Evolutionary conservation across 805 yeast species (phyloP), one percentile per base, ranked within the genome.

Genomic region (Yarrowia hollandica): DNA sequence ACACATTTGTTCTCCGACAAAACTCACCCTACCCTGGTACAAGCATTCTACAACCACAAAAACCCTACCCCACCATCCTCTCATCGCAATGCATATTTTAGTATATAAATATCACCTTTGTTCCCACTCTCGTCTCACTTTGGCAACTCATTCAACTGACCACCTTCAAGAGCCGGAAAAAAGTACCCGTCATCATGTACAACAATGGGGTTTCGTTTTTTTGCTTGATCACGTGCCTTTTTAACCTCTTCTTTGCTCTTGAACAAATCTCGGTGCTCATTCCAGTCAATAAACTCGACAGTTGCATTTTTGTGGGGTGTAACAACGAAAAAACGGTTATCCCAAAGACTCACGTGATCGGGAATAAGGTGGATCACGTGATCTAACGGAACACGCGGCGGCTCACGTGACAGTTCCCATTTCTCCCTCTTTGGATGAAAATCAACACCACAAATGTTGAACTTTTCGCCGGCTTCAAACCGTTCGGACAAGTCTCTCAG

Each of bases 361-460:
- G 38, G 39, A 4, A 12, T 11, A 1, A 33, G 14, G 0, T 21
- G 21, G 2, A 5, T n/a, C 30, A 44, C 37, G 28, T 44, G 54
- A n/a, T 46, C 44, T 1, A 2, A 16, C 2, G 33, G 34, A 3
- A 12, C 5, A 5, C 58, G 15, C 2, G 58, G 58, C n/a, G n/a
- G 19, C 15, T 52, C 58, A 22, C 58, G 42, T 12, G 35, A 8
- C 26, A 52, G 33, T 8, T 34, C n/a, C 58, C 58, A 52, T 0
- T 7, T n/a, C 6, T 14, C 14, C 18, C 11, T 26, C 5, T 15
- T 35, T 1, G 41, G 58, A 7, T 8, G 7, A 14, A 52, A 52
- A 8, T 34, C 58, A 1, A 52, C 58, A 9, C 58, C 58, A 3
- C 26, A 33, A 19, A 37, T 9, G 23, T 34, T 52, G 44, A 52